Evolutionary conservation across 2,329 filamentous ascomycete species (phyloP), one percentile per base, ranked within the genome.

Genomic region (Xylaria sp.): DNA sequence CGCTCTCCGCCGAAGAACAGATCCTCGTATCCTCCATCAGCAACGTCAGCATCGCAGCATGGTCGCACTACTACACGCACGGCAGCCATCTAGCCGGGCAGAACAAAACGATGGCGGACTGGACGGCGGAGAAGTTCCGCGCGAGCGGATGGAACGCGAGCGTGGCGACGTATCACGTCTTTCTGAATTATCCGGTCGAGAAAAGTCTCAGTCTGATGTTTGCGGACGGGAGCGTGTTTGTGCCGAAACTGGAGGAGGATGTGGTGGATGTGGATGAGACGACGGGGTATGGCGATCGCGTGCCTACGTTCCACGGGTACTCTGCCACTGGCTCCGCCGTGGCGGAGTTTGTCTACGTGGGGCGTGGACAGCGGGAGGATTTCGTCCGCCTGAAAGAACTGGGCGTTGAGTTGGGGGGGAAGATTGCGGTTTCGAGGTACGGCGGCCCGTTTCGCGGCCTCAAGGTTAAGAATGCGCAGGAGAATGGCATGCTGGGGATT

Each of bases 241-340:
- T 88, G 67, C 88, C 90, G 1, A 83, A 79, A 3, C 72, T 93
- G 54, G 85, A 88, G 66, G 90, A 94, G 72, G 87, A 90, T 65
- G 81, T 89, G 1, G 74, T 94, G 1, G 78, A 85, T 4, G 85
- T 90, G 61, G 91, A 94, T 70, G 80, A 83, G n/a, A 91, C 89
- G 0, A 89, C 84, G 35, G 81, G 84, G n/a, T 77, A 88, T 39
- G 76, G 80, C 4, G 82, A 90, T 62, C 79, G 88, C 34, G 81
- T 92, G 19, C 90, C 90, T 4, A 90, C 87, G 0, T 95, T 93
- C 74, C 88, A 94, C 65, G 91, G 90, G 9, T 95, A 94, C 70
- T 91, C 89, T 0, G 90, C 90, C 0, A 87, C 78, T 39, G 91
- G 91, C 0, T 90, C 90, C 69, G 89, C 89, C 11, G 90, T 88